Conservation (phyloP, 306 rosid genomes). For the Acacia confusa region DNA sequence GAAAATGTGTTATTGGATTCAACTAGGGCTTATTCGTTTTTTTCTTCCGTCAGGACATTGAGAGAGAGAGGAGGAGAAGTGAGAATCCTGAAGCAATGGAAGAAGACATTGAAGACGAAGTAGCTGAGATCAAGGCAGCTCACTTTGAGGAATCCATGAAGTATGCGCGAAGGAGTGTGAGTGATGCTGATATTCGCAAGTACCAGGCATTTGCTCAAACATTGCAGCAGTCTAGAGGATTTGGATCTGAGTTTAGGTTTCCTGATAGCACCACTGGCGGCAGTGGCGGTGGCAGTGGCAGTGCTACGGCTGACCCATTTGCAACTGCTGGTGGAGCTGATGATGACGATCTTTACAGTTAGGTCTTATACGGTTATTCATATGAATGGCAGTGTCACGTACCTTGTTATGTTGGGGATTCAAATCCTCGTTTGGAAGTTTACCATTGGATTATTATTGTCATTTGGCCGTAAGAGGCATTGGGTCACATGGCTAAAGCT, state of each 20-base stretch:
- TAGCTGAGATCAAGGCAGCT: slow-evolving; percentile 89
- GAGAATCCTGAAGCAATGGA: slow-evolving; percentile 97
- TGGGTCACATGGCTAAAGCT: background rate
- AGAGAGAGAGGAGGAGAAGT: slow-evolving; percentile 80
- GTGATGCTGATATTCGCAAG: slow-evolving; percentile 97
- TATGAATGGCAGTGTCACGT: background rate
- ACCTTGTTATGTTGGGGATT: slow-evolving; percentile 26
- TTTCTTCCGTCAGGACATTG: slow-evolving; percentile 66
- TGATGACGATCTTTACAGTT: slow-evolving; percentile 94
- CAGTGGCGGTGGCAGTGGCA: slow-evolving; percentile 39
- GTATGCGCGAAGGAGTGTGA: slow-evolving; percentile 92
- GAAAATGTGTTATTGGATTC: background rate
- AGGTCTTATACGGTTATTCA: slow-evolving; percentile 28
- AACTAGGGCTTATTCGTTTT: background rate
- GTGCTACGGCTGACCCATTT: slow-evolving; percentile 65
- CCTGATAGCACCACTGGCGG: slow-evolving; percentile 48
- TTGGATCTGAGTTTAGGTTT: slow-evolving; percentile 87
- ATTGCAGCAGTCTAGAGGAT: slow-evolving; percentile 97
- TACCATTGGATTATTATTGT: slow-evolving; percentile 31
- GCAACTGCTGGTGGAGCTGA: slow-evolving; percentile 80
- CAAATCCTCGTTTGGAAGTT: slow-evolving; percentile 4
- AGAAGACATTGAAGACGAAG: slow-evolving; percentile 87
- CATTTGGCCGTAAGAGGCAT: slow-evolving; percentile 28
- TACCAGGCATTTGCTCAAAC: slow-evolving; percentile 98
- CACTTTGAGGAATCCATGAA: slow-evolving; percentile 98